Base-by-base conservation (phyloP, 179 eudicot species). In the Spergularia azorica region DNA sequence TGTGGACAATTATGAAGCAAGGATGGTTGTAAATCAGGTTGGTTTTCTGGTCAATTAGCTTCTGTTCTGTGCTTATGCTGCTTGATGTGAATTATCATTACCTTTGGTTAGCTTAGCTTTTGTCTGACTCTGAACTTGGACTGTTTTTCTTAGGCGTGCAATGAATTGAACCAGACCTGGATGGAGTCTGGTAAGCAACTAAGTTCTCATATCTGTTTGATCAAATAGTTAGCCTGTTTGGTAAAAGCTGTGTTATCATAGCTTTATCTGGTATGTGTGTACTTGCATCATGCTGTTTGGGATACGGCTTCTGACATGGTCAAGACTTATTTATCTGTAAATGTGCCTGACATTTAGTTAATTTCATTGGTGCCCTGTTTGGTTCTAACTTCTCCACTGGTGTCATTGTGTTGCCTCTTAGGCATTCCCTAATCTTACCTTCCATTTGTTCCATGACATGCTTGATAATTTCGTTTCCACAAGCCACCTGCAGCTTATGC, bases 11-110 rank as follows among this genome's bases (percentile, higher is more conserved):
- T 93, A 95, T 79, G 98, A 95, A 87, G 98, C 98, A 73, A 90
- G 98, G 83, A 95, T 95, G 98, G 98, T 93, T 59, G 97, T 95
- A 74, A 95, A 95, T 86, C 98, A 93, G 98, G 97, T 95, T 73
- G 78, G 79, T 21, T 15, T 61, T 68, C 48, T 26, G 18, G 14
- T 70, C 36, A 26, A 26, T 26, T 0, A 26, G 32, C 32, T 26
- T 26, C 48, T 12, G 50, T 46, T 43, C 15, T 3, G 20, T 17
- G 52, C 20, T 2, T 41, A 20, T 62, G 64, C 26, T 77, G 48
- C 13, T 48, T 18, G 21, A 56, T 59, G 66, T 26, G 32, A 0
- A 62, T 64, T 48, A 64, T 12, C 62, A n/a, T 65, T 43, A 26
- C 20, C 26, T 50, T 65, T 60, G 32, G 2, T 26, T 26, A 26